Percentiles rank a stretch among this genome's conserved stretches.
Evolutionary conservation across 352 stramenopile genomes (phyloP).

Genomic region (Phytophthora colocasiae): DNA sequence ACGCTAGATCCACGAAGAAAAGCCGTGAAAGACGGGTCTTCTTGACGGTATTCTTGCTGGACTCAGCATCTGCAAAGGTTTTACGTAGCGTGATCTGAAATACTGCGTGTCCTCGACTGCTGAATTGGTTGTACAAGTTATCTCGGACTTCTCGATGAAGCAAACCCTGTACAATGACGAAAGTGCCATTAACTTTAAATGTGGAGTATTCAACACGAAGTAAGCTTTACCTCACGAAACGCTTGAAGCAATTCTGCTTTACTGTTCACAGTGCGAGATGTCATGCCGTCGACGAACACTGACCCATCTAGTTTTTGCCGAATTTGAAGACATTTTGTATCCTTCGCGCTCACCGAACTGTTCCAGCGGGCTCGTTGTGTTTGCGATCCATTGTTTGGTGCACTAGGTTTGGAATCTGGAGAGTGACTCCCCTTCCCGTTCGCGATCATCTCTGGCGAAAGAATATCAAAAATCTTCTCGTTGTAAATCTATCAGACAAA

Average conservation of each 20-base stretch:
- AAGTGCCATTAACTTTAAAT: background rate
- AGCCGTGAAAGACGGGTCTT: constrained; percentile 60
- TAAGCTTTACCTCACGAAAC: constrained; percentile 57
- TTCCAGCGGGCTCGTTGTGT: constrained; percentile 67
- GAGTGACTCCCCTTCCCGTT: constrained; percentile 21
- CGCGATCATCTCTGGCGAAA: constrained; percentile 36
- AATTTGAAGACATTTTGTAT: constrained; percentile 59
- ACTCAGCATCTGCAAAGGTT: constrained; percentile 25
- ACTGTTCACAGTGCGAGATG: constrained; percentile 52
- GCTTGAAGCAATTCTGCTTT: constrained; percentile 59
- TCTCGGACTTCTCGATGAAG: constrained; percentile 73
- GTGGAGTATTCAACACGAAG: background rate
- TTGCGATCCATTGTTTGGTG: constrained; percentile 12
- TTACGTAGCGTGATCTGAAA: constrained; percentile 75
- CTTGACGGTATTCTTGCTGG: constrained; percentile 12
- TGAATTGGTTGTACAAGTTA: constrained; percentile 81
- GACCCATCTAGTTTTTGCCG: constrained; percentile 71
- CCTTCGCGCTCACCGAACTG: constrained; percentile 48
- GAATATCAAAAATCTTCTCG: constrained; percentile 81
- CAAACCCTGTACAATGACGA: constrained; percentile 46
- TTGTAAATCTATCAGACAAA: constrained; percentile 67
- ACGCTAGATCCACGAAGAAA: constrained; percentile 84
- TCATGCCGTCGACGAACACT: constrained; percentile 78
- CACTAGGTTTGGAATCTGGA: constrained; percentile 16
- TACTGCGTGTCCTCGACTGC: constrained; percentile 71